phyloP scores from a whole-genome alignment of 2,329 filamentous ascomycete species.

The Teratosphaeria viscida region DNA sequence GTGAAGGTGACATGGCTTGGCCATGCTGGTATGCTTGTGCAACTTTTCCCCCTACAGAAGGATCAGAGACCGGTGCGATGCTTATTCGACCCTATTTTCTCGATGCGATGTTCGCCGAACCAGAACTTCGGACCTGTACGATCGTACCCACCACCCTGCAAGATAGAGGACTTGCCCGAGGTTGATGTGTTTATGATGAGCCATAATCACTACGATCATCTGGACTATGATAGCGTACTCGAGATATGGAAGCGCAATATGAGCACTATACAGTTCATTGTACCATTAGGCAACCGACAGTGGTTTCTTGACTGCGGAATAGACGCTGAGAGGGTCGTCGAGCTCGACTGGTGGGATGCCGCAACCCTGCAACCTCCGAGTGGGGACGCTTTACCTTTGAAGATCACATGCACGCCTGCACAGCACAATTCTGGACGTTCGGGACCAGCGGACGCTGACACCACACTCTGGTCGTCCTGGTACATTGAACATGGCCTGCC shows the following conservation, averaged over 20 bases:
- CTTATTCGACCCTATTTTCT: constrained; percentile 45
- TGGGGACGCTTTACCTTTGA: background rate
- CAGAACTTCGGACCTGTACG: constrained; percentile 39
- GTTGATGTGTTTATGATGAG: constrained; percentile 43
- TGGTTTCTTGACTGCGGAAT: constrained; percentile 30
- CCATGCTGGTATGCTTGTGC: constrained; percentile 41
- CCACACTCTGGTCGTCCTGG: constrained; percentile 41
- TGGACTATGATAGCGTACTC: constrained; percentile 37
- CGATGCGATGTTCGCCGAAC: constrained; percentile 38
- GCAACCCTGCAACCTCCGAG: constrained; percentile 17
- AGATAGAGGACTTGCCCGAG: constrained; percentile 38
- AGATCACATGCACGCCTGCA: constrained; percentile 36
- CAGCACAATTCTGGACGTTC: constrained; percentile 38
- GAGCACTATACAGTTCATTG: constrained; percentile 32
- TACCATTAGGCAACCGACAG: constrained; percentile 29
- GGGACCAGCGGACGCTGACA: constrained; percentile 27
- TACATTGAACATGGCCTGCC: constrained; percentile 21
- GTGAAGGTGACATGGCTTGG: constrained; percentile 42
- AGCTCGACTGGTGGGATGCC: constrained; percentile 42
- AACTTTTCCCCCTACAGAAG: constrained; percentile 25
- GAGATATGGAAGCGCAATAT: constrained; percentile 29
- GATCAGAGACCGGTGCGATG: constrained; percentile 31
- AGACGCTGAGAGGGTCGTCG: constrained; percentile 32
- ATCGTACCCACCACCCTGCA: constrained; percentile 42
- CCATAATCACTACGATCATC: constrained; percentile 48